These are phyloP conservation scores for Clonostachys sp. DNA, from an alignment of 2,329 filamentous ascomycete species.

Conservation along the genomic window DNA sequence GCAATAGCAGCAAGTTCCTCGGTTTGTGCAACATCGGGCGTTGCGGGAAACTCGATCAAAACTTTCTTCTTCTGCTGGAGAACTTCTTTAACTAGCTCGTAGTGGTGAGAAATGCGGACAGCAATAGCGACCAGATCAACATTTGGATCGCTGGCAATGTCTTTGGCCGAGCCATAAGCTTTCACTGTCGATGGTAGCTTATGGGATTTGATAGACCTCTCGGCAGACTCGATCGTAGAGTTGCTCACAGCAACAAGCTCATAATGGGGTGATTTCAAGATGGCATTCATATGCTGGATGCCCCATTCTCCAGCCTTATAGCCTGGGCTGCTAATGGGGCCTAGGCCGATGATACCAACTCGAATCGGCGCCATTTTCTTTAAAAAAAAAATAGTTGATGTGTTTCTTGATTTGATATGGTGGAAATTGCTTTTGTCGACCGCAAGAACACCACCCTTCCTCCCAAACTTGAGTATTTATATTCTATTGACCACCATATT, in stretches of 20 bases:
- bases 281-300: no score
- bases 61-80: slow-evolving; percentile 41
- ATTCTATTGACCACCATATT: no score
- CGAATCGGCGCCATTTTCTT: no score
- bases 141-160: slow-evolving; percentile 35
- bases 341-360: no score
- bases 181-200: slow-evolving; percentile 26
- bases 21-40: slow-evolving; percentile 25
- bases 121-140: slow-evolving; percentile 45
- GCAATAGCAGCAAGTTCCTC: slow-evolving; percentile 28
- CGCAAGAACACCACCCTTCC: no score
- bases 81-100: slow-evolving; percentile 29
- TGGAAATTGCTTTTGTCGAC: no score
- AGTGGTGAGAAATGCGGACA: slow-evolving; percentile 44
- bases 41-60: slow-evolving; percentile 50
- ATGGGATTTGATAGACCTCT: slow-evolving; percentile 31
- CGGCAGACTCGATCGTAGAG: slow-evolving; percentile 32
- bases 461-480: no score
- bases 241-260: slow-evolving; percentile 41
- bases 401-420: no score
- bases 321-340: no score
- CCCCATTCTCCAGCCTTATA: no score
- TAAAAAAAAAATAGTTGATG: no score
- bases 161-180: slow-evolving; percentile 36
- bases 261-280: slow-evolving; percentile 13